These are phyloP conservation scores for Dichomitus squalens DNA, from an alignment of 1,284 basidiomycete genomes.

Conservation along the genomic window DNA sequence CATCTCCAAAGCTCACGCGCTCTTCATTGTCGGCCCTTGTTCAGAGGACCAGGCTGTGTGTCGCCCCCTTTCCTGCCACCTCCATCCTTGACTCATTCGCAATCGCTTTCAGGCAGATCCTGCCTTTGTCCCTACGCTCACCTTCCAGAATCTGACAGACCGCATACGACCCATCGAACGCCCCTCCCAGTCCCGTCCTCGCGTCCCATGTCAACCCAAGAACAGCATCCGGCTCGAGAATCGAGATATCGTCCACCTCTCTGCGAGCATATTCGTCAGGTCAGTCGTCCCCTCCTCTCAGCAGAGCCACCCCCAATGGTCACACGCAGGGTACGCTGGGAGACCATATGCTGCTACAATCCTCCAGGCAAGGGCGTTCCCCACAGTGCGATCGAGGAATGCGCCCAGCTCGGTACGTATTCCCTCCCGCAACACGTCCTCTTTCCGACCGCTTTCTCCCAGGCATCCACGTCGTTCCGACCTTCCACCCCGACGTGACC, in stretches of 20 bases:
- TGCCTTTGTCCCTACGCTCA: conserved; percentile 18
- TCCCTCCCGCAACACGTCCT: not conserved
- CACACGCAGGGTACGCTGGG: conserved; percentile 50
- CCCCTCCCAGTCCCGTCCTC: conserved; percentile 5
- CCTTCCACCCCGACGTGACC: conserved; percentile 48
- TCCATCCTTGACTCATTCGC: not conserved
- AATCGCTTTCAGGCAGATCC: conserved; percentile 17
- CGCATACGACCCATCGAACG: conserved; percentile 14
- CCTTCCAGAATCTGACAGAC: conserved; percentile 13
- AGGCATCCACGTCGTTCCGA: conserved; percentile 59
- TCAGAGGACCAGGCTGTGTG: conserved; percentile 56
- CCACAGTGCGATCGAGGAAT: conserved; percentile 42
- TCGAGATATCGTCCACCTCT: conserved; percentile 53
- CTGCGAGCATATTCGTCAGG: conserved; percentile 47
- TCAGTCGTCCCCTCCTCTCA: conserved; percentile 31
- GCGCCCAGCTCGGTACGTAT: conserved; percentile 53
- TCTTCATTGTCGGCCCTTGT: conserved; percentile 54
- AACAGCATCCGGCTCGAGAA: conserved; percentile 15
- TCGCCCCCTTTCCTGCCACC: conserved; percentile 8
- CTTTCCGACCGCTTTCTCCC: not conserved
- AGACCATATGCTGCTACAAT: conserved; percentile 51
- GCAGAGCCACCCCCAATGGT: not conserved
- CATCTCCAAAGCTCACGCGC: conserved; percentile 60
- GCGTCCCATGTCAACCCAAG: conserved; percentile 18
- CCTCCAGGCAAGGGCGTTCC: conserved; percentile 35